Base-by-base conservation (phyloP, 257 asterid species). In the Sherardia arvensis region DNA sequence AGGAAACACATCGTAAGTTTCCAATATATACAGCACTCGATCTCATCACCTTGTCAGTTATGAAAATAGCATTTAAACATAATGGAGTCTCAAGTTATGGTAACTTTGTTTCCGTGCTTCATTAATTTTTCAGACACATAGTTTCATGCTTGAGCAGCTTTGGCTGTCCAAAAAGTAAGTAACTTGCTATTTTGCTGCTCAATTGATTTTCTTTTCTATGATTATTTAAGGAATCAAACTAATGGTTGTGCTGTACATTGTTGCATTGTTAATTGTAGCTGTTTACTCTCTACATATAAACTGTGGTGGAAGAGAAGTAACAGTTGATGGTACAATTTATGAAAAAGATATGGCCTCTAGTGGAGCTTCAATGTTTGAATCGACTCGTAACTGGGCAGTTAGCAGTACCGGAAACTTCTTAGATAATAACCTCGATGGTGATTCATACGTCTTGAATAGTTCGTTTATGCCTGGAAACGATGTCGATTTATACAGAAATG, bases 371-470 rank as follows among this genome's bases (percentile, higher is more conserved):
- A 61, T 22, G 65, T 78, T 82, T 59, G 22, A 1, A 4, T 75
- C 76, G 28, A 43, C 5, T 28, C 28, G 78, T 11, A 77, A 84
- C 59, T 87, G 92, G 95, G 82, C 76, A 67, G 71, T 77, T 57
- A 84, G 95, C 75, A 77, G 77, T 77, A 87, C 95, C 1, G 95
- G 91, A 43, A 76, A 80, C 76, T 86, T 79, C 81, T 22, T 79
- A 71, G 81, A 81, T 43, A 64, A 55, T 66, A 20, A 30, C 9
- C 67, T 54, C 22, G 33, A 69, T 10, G 22, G 11, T 1, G 84
- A 81, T 64, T 27, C 72, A 2, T 74, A 60, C 61, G 65, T 54
- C 45, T 30, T 15, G n/a, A 43, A 43, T 43, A 43, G 49, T 43
- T 43, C 80, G 14, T 51, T 4, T 7, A 36, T 74, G 21, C 65